A percentile compares a stretch with the other conserved stretches of the same genome.
These are phyloP conservation scores for Linum usitatissimum DNA, from an alignment of 345 rosid species.

Conservation along the genomic window DNA sequence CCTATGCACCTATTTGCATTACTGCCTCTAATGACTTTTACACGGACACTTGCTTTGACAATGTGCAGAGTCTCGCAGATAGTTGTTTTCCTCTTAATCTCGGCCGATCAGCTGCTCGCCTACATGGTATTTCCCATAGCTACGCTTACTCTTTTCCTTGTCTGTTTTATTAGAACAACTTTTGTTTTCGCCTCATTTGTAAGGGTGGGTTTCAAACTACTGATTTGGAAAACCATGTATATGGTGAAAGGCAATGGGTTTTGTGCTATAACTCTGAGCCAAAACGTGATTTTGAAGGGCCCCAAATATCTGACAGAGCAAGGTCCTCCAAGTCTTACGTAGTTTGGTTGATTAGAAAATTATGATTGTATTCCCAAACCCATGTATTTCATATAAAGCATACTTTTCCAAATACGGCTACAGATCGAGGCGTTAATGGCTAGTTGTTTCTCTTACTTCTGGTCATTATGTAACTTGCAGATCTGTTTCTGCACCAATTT, in stretches of 20 bases:
- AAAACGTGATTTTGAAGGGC: no score
- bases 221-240: no score
- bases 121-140: conserved; percentile 54
- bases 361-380: no score
- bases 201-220: no score
- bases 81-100: conserved; percentile 73
- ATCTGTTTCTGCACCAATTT: conserved; percentile 74
- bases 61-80: conserved; percentile 69
- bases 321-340: no score
- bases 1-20: conserved; percentile 1
- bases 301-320: no score
- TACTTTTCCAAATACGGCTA: conserved; percentile 4
- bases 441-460: conserved; percentile 11
- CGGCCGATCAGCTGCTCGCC: conserved; percentile 68
- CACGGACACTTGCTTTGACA: conserved; percentile 9
- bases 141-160: not conserved
- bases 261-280: no score
- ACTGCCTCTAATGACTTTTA: conserved; percentile 6
- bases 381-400: not conserved
- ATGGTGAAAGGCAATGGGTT: no score
- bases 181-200: no score
- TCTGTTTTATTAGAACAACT: not conserved
- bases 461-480: conserved; percentile 27
- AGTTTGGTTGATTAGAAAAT: no score
- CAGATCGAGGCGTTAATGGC: not conserved